Evolutionary conservation across 2,329 filamentous ascomycete species (phyloP), one percentile per base, ranked within the genome.

Genomic region (Ramularia endophylla): DNA sequence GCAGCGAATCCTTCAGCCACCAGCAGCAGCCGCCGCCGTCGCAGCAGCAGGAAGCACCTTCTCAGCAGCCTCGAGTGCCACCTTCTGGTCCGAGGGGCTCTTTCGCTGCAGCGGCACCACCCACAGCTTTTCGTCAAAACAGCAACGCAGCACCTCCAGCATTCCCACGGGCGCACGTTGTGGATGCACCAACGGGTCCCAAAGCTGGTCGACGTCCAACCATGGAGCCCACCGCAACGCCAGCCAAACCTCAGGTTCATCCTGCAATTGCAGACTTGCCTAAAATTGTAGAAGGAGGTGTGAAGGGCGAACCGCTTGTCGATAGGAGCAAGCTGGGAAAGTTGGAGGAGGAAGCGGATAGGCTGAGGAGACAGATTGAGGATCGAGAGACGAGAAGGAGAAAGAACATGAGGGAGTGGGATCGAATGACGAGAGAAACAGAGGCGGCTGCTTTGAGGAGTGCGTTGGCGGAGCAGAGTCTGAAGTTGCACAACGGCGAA

Each of bases 281-380:
- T 2, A 63, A 64, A 40, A 58, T 68, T 19, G 55, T 70, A 12
- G 64, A 67, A 2, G 70, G 70, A 13, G 71, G 70, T 2, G 49
- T 57, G 38, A 67, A 64, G 44, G 61, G 63, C 17, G 65, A 66
- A 12, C 65, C 70, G 15, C 36, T 67, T 5, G 60, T 65, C 41
- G 68, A 72, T 42, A 62, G 58, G 45, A 64, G 61, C 32, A 67
- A 66, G 44, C 57, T 72, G 7, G 49, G 60, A 35, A 70, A 67
- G 52, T 51, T 73, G 9, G 68, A 72, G 43, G 66, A 72, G 8
- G 70, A 74, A 36, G 64, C 68, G 1, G 62, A 67, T 44, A 67
- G 61, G 50, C 45, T 74, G 45, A 55, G 70, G 17, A 60, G 65
- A 44, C 45, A 60, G 46, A 71, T 74, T 40, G 69, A 69, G 29